Percentiles rank a stretch among this genome's conserved stretches.
Evolutionary conservation across 306 rosid species (phyloP).

Genomic region (Cucumis sativus): Cucumber_9930_V3 NC_026660.2:18364001-18364500

Average conservation of each 20-base stretch:
- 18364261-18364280: too few species aligned
- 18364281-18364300: background rate
- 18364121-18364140: too few species aligned
- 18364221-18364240: background rate
- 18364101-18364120: too few species aligned
- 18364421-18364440: background rate
- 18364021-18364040: too few species aligned
- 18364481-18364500: background rate
- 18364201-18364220: background rate
- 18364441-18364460: background rate
- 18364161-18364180: too few species aligned
- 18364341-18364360: background rate
- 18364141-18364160: too few species aligned
- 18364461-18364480: background rate
- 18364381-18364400: background rate
- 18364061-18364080: too few species aligned
- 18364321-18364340: conserved; percentile 1
- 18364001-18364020: too few species aligned
- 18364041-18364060: too few species aligned
- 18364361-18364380: background rate
- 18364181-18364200: too few species aligned
- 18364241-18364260: background rate
- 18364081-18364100: too few species aligned
- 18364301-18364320: background rate
- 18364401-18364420: background rate